A percentile compares a stretch with the other conserved stretches of the same genome.
Conservation (phyloP, 495 filamentous ascomycete genomes). For the Neurospora sp. region DNA sequence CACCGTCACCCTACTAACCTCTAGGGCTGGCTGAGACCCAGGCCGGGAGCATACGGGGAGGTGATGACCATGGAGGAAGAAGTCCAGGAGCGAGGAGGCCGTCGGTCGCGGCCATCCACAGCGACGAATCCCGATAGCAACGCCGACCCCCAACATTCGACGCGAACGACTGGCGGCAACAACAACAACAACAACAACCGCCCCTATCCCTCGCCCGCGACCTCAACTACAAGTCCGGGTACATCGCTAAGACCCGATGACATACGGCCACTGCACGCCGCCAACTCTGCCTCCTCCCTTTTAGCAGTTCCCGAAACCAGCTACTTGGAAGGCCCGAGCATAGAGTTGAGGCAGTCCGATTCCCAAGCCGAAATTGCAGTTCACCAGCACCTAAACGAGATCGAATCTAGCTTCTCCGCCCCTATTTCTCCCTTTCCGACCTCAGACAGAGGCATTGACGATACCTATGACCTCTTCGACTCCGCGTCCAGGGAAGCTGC, state of each 20-base stretch:
- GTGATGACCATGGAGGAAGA: neutral
- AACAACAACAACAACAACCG: conserved; percentile 6
- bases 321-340: conserved; percentile 32
- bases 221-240: conserved; percentile 3
- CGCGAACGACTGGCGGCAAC: neutral
- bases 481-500: conserved; percentile 24
- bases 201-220: conserved; percentile 2
- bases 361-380: conserved; percentile 37
- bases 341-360: conserved; percentile 28
- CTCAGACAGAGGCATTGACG: conserved; percentile 41
- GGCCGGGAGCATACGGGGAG: neutral
- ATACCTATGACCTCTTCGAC: conserved; percentile 53
- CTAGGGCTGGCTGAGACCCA: neutral
- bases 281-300: neutral
- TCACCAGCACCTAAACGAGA: conserved; percentile 59
- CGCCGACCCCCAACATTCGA: neutral
- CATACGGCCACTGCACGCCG: conserved; percentile 14
- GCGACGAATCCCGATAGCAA: neutral
- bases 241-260: conserved; percentile 14
- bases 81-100: neutral
- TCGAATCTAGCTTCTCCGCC: conserved; percentile 76
- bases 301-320: conserved; percentile 26
- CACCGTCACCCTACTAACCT: neutral
- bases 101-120: neutral
- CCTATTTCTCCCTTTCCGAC: conserved; percentile 39